These are phyloP conservation scores for Penicillium arizonense DNA, from an alignment of 495 filamentous ascomycete species.

Conservation along the genomic window DNA sequence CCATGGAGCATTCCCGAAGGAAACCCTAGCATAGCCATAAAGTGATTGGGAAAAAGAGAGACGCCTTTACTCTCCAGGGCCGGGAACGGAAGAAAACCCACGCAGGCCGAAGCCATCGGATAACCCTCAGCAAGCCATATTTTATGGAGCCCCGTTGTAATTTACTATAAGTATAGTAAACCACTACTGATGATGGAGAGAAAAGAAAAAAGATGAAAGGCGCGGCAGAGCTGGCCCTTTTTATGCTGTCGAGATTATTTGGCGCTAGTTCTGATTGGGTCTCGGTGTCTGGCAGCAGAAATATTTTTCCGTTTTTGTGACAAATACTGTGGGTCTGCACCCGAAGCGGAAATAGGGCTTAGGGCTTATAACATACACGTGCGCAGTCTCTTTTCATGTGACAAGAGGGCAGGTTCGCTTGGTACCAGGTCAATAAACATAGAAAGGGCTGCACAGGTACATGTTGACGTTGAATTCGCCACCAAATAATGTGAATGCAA, in stretches of 20 bases:
- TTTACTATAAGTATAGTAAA: conserved; percentile 49
- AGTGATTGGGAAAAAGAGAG: conserved; percentile 45
- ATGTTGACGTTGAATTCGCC: no score
- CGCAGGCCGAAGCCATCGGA: conserved; percentile 36
- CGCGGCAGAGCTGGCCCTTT: conserved; percentile 14
- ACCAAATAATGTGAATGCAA: no score
- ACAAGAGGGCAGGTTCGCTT: no score
- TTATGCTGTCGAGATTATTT: conserved; percentile 15
- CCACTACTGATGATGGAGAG: conserved; percentile 53
- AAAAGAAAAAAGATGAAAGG: conserved; percentile 30
- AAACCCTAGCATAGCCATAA: conserved; percentile 51
- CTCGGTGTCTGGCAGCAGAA: conserved; percentile 6
- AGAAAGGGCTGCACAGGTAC: no score
- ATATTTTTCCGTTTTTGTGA: conserved; percentile 6
- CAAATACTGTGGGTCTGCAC: neutral
- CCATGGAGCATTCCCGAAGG: conserved; percentile 45
- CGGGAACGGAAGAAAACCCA: conserved; percentile 53
- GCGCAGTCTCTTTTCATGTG: no score
- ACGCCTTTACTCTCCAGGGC: conserved; percentile 42
- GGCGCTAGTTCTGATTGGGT: conserved; percentile 29
- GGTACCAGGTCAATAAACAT: no score
- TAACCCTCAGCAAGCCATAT: conserved; percentile 51
- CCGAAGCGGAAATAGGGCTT: conserved; percentile 5
- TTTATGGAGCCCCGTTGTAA: conserved; percentile 41
- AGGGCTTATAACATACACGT: conserved; percentile 10